Conservation (phyloP, 495 filamentous ascomycete species). For the Opeltia flavorubescens region DNA sequence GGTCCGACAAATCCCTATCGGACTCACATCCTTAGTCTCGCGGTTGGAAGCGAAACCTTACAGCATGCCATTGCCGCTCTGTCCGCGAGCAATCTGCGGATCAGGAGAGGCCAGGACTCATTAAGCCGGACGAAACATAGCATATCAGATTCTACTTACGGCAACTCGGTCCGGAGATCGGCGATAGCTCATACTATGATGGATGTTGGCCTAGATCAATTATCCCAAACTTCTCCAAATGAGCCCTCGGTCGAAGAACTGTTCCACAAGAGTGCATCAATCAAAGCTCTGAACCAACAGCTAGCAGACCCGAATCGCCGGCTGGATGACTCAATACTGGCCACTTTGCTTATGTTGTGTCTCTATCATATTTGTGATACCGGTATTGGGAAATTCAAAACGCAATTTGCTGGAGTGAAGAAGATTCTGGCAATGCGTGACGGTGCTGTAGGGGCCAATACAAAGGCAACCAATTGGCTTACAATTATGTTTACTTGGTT, state of each 20-base stretch:
- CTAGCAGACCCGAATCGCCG: conserved; percentile 60
- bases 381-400: conserved; percentile 80
- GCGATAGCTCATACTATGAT: conserved; percentile 30
- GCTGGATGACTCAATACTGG: conserved; percentile 74
- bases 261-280: conserved; percentile 66
- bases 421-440: conserved; percentile 76
- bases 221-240: conserved; percentile 8
- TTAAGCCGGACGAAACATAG: conserved; percentile 22
- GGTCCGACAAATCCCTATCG: conserved; percentile 73
- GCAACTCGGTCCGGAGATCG: conserved; percentile 27
- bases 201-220: conserved; percentile 9
- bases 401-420: conserved; percentile 87
- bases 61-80: conserved; percentile 89
- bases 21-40: conserved; percentile 67
- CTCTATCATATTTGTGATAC: conserved; percentile 90
- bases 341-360: conserved; percentile 76
- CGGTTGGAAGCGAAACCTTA: conserved; percentile 62
- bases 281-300: conserved; percentile 69
- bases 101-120: conserved; percentile 29
- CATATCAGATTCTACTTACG: conserved; percentile 11
- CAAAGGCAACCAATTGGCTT: conserved; percentile 72
- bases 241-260: conserved; percentile 52
- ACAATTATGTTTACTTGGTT: conserved; percentile 94
- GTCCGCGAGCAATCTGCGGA: conserved; percentile 65
- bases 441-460: conserved; percentile 39